Evolutionary conservation across 768 basidiomycete genomes (phyloP).

Genomic region (Naematelia aurantialba): DNA sequence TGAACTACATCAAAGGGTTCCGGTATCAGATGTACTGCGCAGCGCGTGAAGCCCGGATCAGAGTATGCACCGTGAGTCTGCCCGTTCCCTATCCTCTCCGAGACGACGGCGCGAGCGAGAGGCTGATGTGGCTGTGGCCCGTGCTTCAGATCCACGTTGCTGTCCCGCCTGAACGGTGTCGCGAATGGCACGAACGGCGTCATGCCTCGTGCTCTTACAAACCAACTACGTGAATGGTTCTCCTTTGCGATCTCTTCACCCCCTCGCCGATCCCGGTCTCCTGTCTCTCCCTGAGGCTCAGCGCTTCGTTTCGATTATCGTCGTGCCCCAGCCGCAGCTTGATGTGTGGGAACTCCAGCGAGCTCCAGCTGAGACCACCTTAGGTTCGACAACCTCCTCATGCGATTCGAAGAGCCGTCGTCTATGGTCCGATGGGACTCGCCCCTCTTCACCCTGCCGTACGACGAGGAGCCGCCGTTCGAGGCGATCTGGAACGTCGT

Average conservation of each 20-base stretch:
- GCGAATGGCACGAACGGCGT: constrained; percentile 66
- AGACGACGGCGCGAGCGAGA: constrained; percentile 1
- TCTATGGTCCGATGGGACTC: constrained; percentile 99
- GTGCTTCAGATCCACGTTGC: constrained; percentile 51
- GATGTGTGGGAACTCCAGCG: no score
- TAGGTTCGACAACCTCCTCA: constrained; percentile 79
- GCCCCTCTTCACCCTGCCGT: constrained; percentile 79
- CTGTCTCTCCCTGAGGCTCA: no score
- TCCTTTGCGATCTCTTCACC: constrained; percentile 1
- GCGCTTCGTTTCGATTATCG: background rate
- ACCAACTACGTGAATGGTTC: constrained; percentile 64
- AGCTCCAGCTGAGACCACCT: no score
- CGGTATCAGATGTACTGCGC: constrained; percentile 98
- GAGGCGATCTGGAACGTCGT: constrained; percentile 76
- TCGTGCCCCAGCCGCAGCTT: background rate
- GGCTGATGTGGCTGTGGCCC: constrained; percentile 2
- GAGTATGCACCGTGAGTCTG: constrained; percentile 76
- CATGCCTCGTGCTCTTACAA: constrained; percentile 55
- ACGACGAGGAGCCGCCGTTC: constrained; percentile 60
- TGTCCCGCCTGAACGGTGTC: constrained; percentile 64
- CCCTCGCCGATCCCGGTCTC: background rate
- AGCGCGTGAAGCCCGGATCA: constrained; percentile 76
- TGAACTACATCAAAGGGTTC: constrained; percentile 98
- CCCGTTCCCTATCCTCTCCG: constrained; percentile 7
- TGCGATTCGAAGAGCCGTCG: constrained; percentile 91